A percentile compares a stretch with the other conserved stretches of the same genome.
Conservation (phyloP, 179 eudicot genomes). For the Actinidia arguta region DNA sequence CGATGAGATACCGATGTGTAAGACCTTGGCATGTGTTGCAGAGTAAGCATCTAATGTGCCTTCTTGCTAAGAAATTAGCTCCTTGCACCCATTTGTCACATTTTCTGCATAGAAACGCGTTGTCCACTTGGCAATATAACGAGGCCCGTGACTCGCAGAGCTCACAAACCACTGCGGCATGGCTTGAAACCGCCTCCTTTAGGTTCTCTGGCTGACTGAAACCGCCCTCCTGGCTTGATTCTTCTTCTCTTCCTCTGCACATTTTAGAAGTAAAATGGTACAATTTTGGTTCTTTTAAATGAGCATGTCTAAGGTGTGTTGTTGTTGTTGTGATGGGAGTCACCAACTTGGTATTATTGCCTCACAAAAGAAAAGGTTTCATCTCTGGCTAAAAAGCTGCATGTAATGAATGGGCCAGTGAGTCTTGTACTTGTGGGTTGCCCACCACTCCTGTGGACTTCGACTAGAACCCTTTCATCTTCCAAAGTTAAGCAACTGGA, state of each 20-base stretch:
- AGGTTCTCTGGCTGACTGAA: background rate
- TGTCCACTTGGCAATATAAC: constrained; percentile 52
- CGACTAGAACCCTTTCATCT: background rate
- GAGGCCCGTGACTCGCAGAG: constrained; percentile 42
- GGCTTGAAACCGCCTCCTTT: constrained; percentile 1
- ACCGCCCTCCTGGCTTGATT: constrained; percentile 18
- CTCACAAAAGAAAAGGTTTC: background rate
- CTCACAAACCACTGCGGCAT: constrained; percentile 32
- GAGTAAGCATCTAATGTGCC: constrained; percentile 52
- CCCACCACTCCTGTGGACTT: background rate
- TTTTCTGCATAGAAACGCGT: constrained; percentile 53
- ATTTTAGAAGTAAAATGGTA: constrained; percentile 21
- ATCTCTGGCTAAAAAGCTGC: too few relatives aligned
- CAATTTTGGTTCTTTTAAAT: too few relatives aligned
- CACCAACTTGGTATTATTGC: background rate
- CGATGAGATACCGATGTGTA: constrained; percentile 41
- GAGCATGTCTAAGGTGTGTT: constrained; percentile 15
- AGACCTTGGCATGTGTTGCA: constrained; percentile 46
- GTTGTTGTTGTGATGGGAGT: background rate
- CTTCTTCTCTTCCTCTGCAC: constrained; percentile 35
- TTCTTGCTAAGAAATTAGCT: constrained; percentile 61
- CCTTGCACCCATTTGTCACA: constrained; percentile 58
- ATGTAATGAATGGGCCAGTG: background rate
- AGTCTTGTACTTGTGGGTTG: background rate
- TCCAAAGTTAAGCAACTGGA: constrained; percentile 35